Base-by-base conservation (phyloP, 768 basidiomycete genomes). In the Mycena kentingensis region DNA sequence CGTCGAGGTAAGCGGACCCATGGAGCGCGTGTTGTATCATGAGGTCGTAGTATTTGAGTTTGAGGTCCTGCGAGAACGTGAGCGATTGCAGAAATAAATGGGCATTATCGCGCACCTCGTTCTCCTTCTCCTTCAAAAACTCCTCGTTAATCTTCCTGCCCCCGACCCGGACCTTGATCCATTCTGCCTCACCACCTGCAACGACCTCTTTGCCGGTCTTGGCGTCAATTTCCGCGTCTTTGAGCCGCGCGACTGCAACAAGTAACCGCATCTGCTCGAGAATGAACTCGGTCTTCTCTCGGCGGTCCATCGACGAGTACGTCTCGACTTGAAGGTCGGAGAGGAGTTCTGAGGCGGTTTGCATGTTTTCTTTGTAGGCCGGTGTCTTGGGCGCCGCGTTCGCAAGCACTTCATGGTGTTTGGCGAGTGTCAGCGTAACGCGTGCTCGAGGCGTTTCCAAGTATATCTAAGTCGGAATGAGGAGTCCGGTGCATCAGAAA, bases 261-360 rank as follows among this genome's bases (percentile, higher is more conserved):
- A 95, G 76, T 45, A 98, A 69, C 52, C 97, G 80, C 93, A 99
- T 98, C 70, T 98, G 97, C 70, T 98, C 96, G 37, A 98, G 73
- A 60, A 99, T 90, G 64, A 99, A 98, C 67, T 98, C 93, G 4
- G 93, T 97, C 79, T 99, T 99, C 71, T 99, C 97, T 65, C 90
- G 76, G 54, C 94, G 85, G 58, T 98, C 93, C 97, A 99, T 98
- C 5, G 92, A 93, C 13, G 95, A 98, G 68, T 98, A 99, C 1
- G 97, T 98, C 72, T 99, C 97, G 34, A 99, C 95, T 74, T 98
- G 95, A 2, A 99, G 83, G 52, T 99, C 97, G 21, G 88, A 88
- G 55, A 98, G 78, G 25, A 98, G 74, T 58, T 98, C 97, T 0
- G 92, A 94, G 5, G 97, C 94, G 0, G 85, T 88, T 62, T 89